Evolutionary conservation across 139 green algal species (phyloP), one percentile per base, ranked within the genome.

Genomic region (Chlorella sp.): DNA sequence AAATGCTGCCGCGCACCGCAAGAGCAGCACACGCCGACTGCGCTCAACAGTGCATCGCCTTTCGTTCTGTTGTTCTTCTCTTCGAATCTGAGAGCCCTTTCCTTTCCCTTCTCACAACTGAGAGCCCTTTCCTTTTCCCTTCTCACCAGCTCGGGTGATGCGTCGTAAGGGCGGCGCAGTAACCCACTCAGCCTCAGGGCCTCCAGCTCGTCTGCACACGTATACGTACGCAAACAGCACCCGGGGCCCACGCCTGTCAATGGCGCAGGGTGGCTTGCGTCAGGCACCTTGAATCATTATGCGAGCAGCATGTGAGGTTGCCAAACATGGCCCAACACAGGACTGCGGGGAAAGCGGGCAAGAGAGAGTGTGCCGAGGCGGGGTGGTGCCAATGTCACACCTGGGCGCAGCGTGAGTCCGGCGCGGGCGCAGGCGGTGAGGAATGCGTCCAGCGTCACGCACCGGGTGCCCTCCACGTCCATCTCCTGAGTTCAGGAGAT

Each of bases 391-490:
- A n/a, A n/a, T n/a, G n/a, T 35, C 61, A 23, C 61, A 67, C 61
- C 61, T 34, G 61, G 61, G 3, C 29, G 33, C 27, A 67, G 23
- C 23, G 61, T 67, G 23, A 67, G 23, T 35, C 61, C 61, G n/a
- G 61, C 61, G 20, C 61, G 61, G 6, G 61, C 61, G 17, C 23
- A 27, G 33, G 61, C 61, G 6, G 61, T 67, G 3, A 67, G 61
- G 61, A 67, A 67, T 17, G 61, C 61, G 14, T 67, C 61, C 61
- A 67, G 61, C 27, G 61, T 67, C 61, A 67, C 61, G n/a, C 61
- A 67, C 3, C 61, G n/a, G 29, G 61, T 67, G 61, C 3, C 27
- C 3, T 26, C 61, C 10, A 27, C 3, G 27, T 67, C 61, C 33
- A 34, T 26, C 27, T 27, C 27, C 61, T 67, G 61, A 10, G 24